Conservation (phyloP, 306 rosid genomes). For the Bauhinia variegata region DNA sequence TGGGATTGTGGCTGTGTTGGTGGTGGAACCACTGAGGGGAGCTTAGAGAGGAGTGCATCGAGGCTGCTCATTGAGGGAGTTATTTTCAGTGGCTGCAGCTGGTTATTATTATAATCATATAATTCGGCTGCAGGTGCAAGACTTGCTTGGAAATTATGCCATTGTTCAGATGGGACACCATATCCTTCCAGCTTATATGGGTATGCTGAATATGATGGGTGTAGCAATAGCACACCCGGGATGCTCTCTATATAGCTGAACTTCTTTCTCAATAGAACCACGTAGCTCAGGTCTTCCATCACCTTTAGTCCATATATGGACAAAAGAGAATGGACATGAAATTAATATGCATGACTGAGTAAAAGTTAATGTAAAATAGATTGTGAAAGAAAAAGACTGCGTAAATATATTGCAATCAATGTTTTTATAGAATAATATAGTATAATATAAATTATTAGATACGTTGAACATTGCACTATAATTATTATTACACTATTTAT, state of each 20-base stretch:
- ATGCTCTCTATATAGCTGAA: conserved; percentile 94
- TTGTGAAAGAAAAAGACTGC: no score
- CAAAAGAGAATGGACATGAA: no score
- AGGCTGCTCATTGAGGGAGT: conserved; percentile 82
- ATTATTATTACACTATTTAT: no score
- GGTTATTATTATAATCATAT: conserved; percentile 43
- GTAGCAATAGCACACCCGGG: conserved; percentile 95
- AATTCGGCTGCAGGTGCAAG: conserved; percentile 48
- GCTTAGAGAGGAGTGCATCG: conserved; percentile 70
- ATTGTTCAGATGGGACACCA: conserved; percentile 47
- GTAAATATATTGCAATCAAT: no score
- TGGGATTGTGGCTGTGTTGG: conserved; percentile 29
- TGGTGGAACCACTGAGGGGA: conserved; percentile 71
- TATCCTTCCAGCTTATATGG: conserved; percentile 54
- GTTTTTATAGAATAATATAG: no score
- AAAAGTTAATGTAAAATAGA: not conserved
- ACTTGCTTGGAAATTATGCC: conserved; percentile 67
- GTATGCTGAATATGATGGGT: conserved; percentile 75
- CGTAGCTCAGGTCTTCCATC: conserved; percentile 84
- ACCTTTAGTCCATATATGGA: conserved; percentile 52
- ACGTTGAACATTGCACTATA: no score
- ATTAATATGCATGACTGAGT: no score
- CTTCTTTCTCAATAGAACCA: conserved; percentile 78
- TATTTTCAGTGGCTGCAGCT: conserved; percentile 56
- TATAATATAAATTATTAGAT: no score